Base-by-base conservation (phyloP, 2,329 filamentous ascomycete species). In the Zasmidium angulare region DNA sequence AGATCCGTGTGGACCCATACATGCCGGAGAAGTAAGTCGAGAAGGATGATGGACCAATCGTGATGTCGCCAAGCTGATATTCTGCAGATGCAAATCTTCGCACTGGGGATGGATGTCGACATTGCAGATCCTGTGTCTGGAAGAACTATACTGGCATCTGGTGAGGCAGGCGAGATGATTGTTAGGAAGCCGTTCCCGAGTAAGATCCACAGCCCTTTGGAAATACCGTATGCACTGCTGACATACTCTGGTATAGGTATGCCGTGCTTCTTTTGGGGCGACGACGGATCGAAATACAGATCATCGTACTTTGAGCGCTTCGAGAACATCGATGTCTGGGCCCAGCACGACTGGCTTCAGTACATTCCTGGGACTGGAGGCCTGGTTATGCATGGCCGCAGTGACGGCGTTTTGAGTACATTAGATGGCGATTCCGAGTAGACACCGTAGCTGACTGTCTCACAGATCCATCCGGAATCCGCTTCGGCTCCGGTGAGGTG, bases 51-150 rank as follows among this genome's bases (percentile, higher is more conserved):
- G 11, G 47, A 21, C 17, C 7, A 1, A 7, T 19, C 21, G 9
- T 10, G n/a, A 6, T 29, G 26, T 29, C 26, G n/a, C 11, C 26
- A 29, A 6, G 21, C 50, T 58, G 46, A 58, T 36, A 2, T 53
- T 40, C 20, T 40, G 17, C 56, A 61, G 31, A 65, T 65, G 64
- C 77, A 79, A 58, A 71, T 79, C 43, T 74, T 75, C 50, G 76
- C 74, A 10, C 69, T 81, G 11, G 79, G 79, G 2, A 76, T 78
- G 68, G 76, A 77, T 54, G 77, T 81, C n/a, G 78, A 81, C 61
- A 73, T 81, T 50, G 72, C 75, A 1, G 73, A 80, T 63, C 68
- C 76, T 1, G 66, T 66, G 2, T 74, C 73, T 1, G 77, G 75
- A 19, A 66, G 71, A 10, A 72, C 71, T 1, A 72, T 77, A 26